Conservation (phyloP, 768 basidiomycete species). For the Tricholoma bakamatsutake region DNA sequence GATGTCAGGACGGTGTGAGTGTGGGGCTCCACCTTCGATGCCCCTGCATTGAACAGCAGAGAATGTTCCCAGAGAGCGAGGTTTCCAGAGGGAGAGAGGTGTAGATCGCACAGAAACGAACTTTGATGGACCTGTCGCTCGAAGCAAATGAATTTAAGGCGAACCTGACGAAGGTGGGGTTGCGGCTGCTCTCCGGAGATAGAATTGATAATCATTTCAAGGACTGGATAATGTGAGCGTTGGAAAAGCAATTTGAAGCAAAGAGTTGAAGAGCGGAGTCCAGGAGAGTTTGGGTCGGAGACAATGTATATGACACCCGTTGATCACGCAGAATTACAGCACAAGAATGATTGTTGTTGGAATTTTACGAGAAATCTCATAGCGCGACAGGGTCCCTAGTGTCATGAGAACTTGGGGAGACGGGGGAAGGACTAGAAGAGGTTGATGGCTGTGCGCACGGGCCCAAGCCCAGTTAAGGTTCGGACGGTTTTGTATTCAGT, state of each 20-base stretch:
- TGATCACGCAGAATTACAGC: neutral
- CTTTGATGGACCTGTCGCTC: too few relatives aligned
- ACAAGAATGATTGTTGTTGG: neutral
- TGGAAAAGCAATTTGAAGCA: neutral
- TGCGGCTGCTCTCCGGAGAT: too few relatives aligned
- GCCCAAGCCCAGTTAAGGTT: slow-evolving; percentile 10
- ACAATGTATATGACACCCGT: neutral
- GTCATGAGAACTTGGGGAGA: neutral
- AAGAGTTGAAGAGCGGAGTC: slow-evolving; percentile 2
- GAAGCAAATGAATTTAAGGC: too few relatives aligned
- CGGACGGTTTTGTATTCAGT: slow-evolving; percentile 1
- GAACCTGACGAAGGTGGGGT: too few relatives aligned
- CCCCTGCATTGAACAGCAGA: too few relatives aligned
- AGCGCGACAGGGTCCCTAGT: neutral
- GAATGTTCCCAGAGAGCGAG: too few relatives aligned
- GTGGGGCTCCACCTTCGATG: too few relatives aligned
- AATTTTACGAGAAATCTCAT: neutral
- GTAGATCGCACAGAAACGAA: too few relatives aligned
- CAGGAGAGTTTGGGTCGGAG: slow-evolving; percentile 8
- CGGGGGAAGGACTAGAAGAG: neutral
- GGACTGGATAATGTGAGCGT: neutral
- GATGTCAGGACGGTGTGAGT: too few relatives aligned
- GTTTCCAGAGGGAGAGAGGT: too few relatives aligned
- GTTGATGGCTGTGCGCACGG: slow-evolving; percentile 17
- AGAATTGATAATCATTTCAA: too few relatives aligned